phyloP scores from a whole-genome alignment of 139 green algal genomes.

The Tetraselmis striata region DNA sequence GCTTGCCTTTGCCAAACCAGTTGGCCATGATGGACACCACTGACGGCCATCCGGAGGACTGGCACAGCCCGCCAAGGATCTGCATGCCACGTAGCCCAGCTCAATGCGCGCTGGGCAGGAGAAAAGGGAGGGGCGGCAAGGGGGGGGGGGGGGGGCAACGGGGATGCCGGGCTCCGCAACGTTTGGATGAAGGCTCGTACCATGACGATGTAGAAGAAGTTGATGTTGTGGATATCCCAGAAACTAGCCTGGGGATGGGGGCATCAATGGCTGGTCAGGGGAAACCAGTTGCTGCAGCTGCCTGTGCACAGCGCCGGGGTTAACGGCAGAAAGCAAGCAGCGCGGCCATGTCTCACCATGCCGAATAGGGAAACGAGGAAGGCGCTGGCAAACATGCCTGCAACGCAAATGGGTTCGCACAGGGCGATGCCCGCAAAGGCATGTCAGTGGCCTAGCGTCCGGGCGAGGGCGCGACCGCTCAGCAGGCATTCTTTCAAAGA shows the following conservation, averaged over 20 bases:
- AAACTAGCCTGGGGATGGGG: slow-evolving; percentile 66
- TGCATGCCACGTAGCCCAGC: slow-evolving; percentile 19
- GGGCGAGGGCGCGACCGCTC: too few relatives aligned
- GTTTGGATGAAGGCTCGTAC: slow-evolving; percentile 10
- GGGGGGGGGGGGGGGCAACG: too few relatives aligned
- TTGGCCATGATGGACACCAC: slow-evolving; percentile 90
- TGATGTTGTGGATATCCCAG: slow-evolving; percentile 73
- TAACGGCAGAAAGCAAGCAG: too few relatives aligned
- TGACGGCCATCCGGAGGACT: slow-evolving; percentile 87
- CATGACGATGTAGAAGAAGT: slow-evolving; percentile 74
- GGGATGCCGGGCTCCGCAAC: background rate
- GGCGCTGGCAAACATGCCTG: slow-evolving; percentile 82
- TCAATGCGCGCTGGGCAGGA: background rate
- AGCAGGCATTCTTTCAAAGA: background rate
- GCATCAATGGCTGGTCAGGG: too few relatives aligned
- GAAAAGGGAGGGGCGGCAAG: background rate
- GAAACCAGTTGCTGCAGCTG: too few relatives aligned
- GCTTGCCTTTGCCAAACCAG: slow-evolving; percentile 90
- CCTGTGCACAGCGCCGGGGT: too few relatives aligned
- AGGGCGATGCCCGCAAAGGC: too few relatives aligned
- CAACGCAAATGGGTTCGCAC: background rate
- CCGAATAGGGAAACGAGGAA: slow-evolving; percentile 69
- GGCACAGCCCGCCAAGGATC: slow-evolving; percentile 69
- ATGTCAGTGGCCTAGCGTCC: too few relatives aligned
- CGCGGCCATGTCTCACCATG: slow-evolving; percentile 52